Evolutionary conservation across 805 yeast genomes (phyloP).

Genomic region (Maudiozyma serrabonitensis): DNA sequence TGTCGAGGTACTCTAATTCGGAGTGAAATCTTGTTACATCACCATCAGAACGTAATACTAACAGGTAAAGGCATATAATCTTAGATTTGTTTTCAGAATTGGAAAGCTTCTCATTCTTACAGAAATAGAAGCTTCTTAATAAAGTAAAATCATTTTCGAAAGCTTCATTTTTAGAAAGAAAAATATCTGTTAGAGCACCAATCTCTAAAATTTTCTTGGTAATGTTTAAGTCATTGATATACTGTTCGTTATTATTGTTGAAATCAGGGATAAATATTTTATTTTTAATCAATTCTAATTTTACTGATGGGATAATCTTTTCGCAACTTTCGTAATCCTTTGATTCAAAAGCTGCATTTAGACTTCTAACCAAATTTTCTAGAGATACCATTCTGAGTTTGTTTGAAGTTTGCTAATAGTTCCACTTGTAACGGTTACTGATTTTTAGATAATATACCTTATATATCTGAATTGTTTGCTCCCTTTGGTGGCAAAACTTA

Average conservation of each 20-base stretch:
- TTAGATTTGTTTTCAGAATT: constrained; percentile 57
- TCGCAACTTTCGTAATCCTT: constrained; percentile 56
- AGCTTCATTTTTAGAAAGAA: constrained; percentile 47
- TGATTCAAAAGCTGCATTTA: constrained; percentile 53
- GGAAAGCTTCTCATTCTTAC: constrained; percentile 26
- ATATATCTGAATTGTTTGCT: too few relatives aligned
- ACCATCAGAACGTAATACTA: constrained; percentile 71
- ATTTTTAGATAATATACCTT: too few relatives aligned
- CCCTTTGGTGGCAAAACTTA: too few relatives aligned
- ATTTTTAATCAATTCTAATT: constrained; percentile 68
- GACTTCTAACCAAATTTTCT: constrained; percentile 58
- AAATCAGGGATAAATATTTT: constrained; percentile 63
- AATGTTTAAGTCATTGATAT: constrained; percentile 58
- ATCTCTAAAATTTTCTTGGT: constrained; percentile 79
- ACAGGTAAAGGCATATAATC: constrained; percentile 63
- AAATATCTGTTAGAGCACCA: constrained; percentile 75
- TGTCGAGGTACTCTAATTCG: constrained; percentile 66
- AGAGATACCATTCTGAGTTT: constrained; percentile 30
- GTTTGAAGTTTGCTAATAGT: neutral
- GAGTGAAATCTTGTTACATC: constrained; percentile 83
- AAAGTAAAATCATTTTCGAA: constrained; percentile 67
- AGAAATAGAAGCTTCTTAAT: constrained; percentile 65
- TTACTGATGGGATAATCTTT: constrained; percentile 56
- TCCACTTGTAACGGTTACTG: too few relatives aligned
- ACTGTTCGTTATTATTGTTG: constrained; percentile 29